Conservation (phyloP, 305 asterid genomes). For the Plantago coronopus region DNA sequence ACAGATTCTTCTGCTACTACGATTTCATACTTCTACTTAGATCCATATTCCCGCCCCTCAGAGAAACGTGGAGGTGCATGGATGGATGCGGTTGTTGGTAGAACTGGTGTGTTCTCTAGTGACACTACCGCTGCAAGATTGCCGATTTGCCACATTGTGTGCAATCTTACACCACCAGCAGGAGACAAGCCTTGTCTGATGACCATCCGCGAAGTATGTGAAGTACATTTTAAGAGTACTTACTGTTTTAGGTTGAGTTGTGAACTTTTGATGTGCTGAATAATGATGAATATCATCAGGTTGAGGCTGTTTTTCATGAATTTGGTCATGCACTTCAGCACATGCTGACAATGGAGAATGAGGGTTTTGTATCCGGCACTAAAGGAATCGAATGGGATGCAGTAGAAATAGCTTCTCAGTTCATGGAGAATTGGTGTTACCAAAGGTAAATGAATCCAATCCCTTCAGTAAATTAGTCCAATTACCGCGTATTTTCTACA, state of each 20-base stretch:
- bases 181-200: constrained; percentile 96
- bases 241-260: background rate
- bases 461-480: background rate
- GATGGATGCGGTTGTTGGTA: constrained; percentile 89
- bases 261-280: background rate
- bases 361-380: constrained; percentile 95
- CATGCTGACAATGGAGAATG: constrained; percentile 92
- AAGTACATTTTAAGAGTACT: no score
- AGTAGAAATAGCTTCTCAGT: constrained; percentile 91
- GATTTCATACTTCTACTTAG: constrained; percentile 80
- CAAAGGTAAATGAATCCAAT: constrained; percentile 48
- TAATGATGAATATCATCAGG: constrained; percentile 40
- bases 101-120: constrained; percentile 78
- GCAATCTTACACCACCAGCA: constrained; percentile 99
- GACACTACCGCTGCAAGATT: constrained; percentile 74
- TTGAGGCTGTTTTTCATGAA: constrained; percentile 97
- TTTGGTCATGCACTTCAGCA: constrained; percentile 99
- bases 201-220: constrained; percentile 95
- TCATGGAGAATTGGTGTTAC: constrained; percentile 99
- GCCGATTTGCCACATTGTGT: constrained; percentile 95
- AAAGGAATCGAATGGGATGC: constrained; percentile 96
- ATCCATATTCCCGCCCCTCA: constrained; percentile 97
- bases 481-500: background rate
- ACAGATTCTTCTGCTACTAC: constrained; percentile 76
- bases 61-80: constrained; percentile 98